These are phyloP conservation scores for Rhizophora apiculata DNA, from an alignment of 345 rosid species.

Conservation along the genomic window DNA sequence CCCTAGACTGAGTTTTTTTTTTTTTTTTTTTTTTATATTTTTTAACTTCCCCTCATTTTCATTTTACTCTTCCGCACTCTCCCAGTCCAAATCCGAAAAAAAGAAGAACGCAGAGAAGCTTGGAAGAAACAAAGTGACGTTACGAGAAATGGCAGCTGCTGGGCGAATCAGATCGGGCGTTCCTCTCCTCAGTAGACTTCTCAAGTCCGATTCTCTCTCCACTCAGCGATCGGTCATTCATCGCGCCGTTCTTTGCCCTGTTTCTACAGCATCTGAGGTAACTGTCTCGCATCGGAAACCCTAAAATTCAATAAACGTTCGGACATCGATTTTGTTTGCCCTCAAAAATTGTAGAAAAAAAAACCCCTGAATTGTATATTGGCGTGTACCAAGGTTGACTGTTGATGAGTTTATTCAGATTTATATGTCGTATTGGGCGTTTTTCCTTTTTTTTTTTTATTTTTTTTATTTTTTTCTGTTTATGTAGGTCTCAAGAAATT, in stretches of 20 bases:
- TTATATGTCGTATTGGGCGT: neutral
- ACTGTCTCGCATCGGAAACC: neutral
- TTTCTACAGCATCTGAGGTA: conserved; percentile 44
- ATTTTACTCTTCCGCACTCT: neutral
- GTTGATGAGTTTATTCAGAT: neutral
- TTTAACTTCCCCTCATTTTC: neutral
- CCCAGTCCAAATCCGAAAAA: neutral
- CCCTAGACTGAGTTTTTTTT: neutral
- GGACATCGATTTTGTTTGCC: neutral
- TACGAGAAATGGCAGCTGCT: conserved; percentile 45
- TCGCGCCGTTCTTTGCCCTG: conserved; percentile 31
- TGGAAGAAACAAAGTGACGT: too few relatives aligned
- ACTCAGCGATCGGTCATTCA: conserved; percentile 35
- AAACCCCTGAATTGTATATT: neutral
- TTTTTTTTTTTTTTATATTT: too few relatives aligned
- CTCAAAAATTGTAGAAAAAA: too few relatives aligned
- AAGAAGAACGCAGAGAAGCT: too few relatives aligned
- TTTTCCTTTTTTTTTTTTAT: neutral
- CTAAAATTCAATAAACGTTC: neutral
- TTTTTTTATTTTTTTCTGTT: conserved; percentile 13
- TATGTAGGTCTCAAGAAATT: conserved; percentile 52
- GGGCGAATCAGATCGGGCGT: conserved; percentile 70
- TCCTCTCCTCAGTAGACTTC: conserved; percentile 43
- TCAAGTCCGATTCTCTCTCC: conserved; percentile 41
- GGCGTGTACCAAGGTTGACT: neutral